These are phyloP conservation scores for Alternaria incomplexa DNA, from an alignment of 2,329 filamentous ascomycete species.

Conservation along the genomic window DNA sequence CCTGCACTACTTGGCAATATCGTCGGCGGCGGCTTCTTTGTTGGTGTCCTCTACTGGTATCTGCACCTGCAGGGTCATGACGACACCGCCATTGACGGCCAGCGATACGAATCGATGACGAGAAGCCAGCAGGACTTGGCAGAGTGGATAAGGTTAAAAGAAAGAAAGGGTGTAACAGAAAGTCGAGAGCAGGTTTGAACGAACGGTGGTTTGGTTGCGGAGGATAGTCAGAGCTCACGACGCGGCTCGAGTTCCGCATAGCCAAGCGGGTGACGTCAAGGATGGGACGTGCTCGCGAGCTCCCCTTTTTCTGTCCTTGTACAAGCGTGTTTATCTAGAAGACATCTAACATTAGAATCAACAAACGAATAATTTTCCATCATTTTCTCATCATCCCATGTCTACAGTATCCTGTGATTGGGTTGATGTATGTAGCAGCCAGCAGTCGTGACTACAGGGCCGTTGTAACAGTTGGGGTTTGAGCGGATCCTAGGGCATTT, in stretches of 20 bases:
- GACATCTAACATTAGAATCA: not conserved
- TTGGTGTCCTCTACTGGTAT: conserved; percentile 7
- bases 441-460: too few species aligned
- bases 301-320: too few species aligned
- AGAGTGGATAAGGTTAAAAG: not conserved
- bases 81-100: not conserved
- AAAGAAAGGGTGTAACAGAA: not conserved
- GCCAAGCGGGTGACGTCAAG: not conserved
- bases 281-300: not conserved
- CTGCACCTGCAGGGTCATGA: conserved; percentile 7
- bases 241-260: not conserved
- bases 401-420: not conserved
- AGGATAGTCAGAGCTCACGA: not conserved
- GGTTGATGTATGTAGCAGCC: not conserved
- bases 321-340: not conserved
- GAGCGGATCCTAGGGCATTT: too few species aligned
- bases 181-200: not conserved
- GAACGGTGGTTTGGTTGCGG: not conserved
- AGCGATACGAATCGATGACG: conserved; percentile 1
- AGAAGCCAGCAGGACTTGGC: not conserved
- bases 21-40: conserved; percentile 21
- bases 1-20: conserved; percentile 32
- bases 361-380: not conserved
- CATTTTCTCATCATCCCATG: not conserved
- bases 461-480: too few species aligned